Conservation (phyloP, 805 yeast genomes). For the Candida berthetii region DNA sequence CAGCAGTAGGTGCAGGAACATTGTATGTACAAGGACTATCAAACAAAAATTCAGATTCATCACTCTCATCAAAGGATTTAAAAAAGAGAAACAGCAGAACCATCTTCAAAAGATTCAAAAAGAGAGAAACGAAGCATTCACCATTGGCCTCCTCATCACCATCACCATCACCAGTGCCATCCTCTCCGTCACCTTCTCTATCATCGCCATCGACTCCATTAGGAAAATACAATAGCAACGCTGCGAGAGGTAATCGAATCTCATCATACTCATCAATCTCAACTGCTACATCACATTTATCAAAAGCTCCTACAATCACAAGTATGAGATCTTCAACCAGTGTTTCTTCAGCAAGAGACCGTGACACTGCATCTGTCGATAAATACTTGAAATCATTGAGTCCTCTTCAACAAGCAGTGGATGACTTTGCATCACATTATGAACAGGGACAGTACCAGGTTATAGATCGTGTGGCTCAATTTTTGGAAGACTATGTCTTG, state of each 20-base stretch:
- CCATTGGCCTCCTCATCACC: background rate
- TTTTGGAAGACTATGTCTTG: background rate
- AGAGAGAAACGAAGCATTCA: too few relatives aligned
- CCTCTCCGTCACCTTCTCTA: too few relatives aligned
- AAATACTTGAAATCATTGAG: background rate
- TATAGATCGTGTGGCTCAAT: background rate
- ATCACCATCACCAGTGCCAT: too few relatives aligned
- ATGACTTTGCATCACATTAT: background rate
- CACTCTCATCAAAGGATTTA: too few relatives aligned
- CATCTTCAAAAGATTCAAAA: too few relatives aligned
- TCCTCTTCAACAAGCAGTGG: background rate
- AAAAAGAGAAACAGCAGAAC: too few relatives aligned
- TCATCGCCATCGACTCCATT: too few relatives aligned
- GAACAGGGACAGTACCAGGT: background rate
- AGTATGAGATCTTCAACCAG: background rate
- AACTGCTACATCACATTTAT: background rate
- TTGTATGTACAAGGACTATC: too few relatives aligned
- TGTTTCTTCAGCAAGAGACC: background rate
- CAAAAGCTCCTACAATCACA: background rate
- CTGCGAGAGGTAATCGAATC: background rate
- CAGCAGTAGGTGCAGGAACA: too few relatives aligned
- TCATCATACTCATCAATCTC: background rate
- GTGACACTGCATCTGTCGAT: background rate
- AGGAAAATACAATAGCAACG: too few relatives aligned
- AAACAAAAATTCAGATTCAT: too few relatives aligned